phyloP scores from a whole-genome alignment of 73 alveolate genomes.

The Tetrahymena malaccensis region DNA sequence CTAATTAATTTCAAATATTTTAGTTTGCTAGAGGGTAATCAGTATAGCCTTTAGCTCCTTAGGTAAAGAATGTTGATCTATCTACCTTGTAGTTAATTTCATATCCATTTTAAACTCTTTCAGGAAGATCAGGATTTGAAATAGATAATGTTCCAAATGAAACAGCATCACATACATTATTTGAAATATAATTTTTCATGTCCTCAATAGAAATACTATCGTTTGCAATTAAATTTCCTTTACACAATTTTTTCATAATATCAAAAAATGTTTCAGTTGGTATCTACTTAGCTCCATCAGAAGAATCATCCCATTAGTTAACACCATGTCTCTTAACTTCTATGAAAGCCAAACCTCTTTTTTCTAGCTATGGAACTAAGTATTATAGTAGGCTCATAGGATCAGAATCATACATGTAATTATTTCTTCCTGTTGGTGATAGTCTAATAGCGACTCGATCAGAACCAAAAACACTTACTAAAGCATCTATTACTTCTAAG shows the following conservation, averaged over 20 bases:
- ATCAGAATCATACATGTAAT: constrained; percentile 43
- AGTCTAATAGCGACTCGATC: constrained; percentile 33
- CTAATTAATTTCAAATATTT: not conserved
- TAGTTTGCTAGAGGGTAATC: constrained; percentile 27
- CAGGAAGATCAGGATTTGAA: constrained; percentile 40
- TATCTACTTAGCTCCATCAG: constrained; percentile 18
- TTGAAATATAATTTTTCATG: constrained; percentile 11
- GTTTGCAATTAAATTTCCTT: constrained; percentile 38
- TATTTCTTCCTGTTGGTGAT: constrained; percentile 26
- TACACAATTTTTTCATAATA: constrained; percentile 13
- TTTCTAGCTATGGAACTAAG: constrained; percentile 24
- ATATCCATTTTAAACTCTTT: constrained; percentile 17
- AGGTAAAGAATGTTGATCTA: constrained; percentile 20
- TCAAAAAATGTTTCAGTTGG: constrained; percentile 26
- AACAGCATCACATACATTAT: constrained; percentile 35
- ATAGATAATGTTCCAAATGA: constrained; percentile 41
- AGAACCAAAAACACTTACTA: constrained; percentile 42
- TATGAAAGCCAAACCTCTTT: constrained; percentile 35
- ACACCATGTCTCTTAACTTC: constrained; percentile 31
- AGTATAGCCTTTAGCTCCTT: constrained; percentile 34
- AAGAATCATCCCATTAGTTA: constrained; percentile 11
- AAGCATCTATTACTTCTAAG: constrained; percentile 48
- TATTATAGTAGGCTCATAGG: constrained; percentile 31
- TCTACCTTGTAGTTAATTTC: constrained; percentile 35
- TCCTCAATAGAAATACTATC: constrained; percentile 12